Evolutionary conservation across 2,329 filamentous ascomycete species (phyloP), one percentile per base, ranked within the genome.

Genomic region (Fusarium illudens): DNA sequence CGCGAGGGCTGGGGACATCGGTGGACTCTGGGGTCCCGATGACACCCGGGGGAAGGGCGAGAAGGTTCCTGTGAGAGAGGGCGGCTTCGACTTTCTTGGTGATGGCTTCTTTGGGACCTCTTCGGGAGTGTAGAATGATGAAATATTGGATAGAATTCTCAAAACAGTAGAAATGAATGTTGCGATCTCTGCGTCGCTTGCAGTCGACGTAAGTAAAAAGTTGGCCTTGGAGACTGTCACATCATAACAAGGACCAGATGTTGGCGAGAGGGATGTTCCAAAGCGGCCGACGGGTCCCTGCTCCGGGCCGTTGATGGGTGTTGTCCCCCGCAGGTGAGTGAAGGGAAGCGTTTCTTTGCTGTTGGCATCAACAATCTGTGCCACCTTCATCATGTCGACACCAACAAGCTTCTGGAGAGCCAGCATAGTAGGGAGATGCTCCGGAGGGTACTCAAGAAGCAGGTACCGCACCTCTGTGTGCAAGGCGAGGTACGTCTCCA

Each of bases 321-420:
- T 77, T 17, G 67, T 71, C 0, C 79, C 80, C 4, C 79, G 76
- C n/a, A 81, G 70, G 37, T 82, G 79, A 3, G 75, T 81, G 59
- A 82, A 82, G 0, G 79, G 78, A 2, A 76, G 68, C 6, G 75
- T 68, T 8, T 80, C 78, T 22, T 75, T 75, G 62, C 77, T 78
- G 15, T 79, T 78, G 10, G 83, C 74, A 61, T 85, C 79, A 10
- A 89, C 74, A 33, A 90, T 83, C 11, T 86, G 86, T 4, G 85
- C 86, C 6, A 90, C 81, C 72, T 87, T 89, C 76, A 90, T 80
- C 20, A 87, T 72, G 32, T 87, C 83, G 2, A 80, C 78, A 3
- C 88, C 88, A 6, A 89, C 79, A 6, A 90, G 79, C 53, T 82
- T 82, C 64, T 88, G 87, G 6, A 90, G 76, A 1, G 87, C 86